Evolutionary conservation across 73 alveolate genomes (phyloP).

Genomic region (Paramecium sonneborni): DNA sequence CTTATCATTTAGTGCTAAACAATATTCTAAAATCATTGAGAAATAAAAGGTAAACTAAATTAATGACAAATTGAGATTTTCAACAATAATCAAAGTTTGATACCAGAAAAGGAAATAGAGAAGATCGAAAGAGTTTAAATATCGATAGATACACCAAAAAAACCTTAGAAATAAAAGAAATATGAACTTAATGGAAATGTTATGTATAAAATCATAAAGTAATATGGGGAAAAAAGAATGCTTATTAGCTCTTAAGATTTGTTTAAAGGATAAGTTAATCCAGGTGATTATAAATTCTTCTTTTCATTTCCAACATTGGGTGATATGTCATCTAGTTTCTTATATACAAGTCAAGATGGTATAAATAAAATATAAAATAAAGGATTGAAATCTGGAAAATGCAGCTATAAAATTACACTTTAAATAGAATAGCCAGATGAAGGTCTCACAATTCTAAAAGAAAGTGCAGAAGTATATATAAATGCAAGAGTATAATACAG

Average conservation of each 20-base stretch:
- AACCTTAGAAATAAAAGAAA: background rate
- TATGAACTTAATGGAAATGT: slow-evolving; percentile 38
- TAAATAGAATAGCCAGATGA: background rate
- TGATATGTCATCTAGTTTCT: background rate
- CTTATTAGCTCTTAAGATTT: background rate
- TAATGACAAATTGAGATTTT: slow-evolving; percentile 7
- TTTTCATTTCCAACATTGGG: background rate
- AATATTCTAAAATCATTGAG: slow-evolving; percentile 11
- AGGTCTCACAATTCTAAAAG: background rate
- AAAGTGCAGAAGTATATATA: slow-evolving; percentile 6
- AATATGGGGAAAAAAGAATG: background rate
- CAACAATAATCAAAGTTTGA: background rate
- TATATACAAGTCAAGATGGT: slow-evolving; percentile 50
- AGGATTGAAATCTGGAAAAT: slow-evolving; percentile 25
- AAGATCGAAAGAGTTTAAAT: background rate
- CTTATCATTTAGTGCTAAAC: background rate
- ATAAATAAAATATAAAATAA: background rate
- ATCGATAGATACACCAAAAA: background rate
- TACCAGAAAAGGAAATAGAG: background rate
- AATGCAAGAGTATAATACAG: background rate
- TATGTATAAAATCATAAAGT: background rate
- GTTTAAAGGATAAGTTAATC: background rate
- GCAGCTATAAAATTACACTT: background rate
- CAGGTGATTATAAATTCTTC: slow-evolving; percentile 47
- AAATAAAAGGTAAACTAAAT: background rate